phyloP scores from a whole-genome alignment of 768 basidiomycete species.

The Auriculariales sp. region DNA sequence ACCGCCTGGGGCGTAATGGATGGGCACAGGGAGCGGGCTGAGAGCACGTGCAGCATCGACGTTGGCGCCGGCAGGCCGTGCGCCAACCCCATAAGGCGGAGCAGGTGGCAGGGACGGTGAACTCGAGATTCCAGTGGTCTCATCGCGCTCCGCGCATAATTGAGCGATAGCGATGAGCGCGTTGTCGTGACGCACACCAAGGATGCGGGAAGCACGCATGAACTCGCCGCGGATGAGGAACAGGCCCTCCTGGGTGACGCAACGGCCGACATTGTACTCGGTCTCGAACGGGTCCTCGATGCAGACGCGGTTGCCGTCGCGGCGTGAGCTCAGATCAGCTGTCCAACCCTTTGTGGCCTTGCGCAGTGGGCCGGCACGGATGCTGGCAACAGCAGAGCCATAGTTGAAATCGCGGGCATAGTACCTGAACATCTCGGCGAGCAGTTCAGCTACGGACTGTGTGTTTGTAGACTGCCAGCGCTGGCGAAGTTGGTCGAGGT shows the following conservation, averaged over 20 bases:
- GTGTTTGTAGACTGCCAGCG: slow-evolving; percentile 91
- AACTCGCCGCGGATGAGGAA: slow-evolving; percentile 97
- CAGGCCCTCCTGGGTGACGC: slow-evolving; percentile 90
- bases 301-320: slow-evolving; percentile 89
- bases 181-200: slow-evolving; percentile 65
- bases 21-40: background rate
- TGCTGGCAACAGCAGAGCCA: slow-evolving; percentile 81
- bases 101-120: background rate
- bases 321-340: slow-evolving; percentile 57
- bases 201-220: slow-evolving; percentile 84
- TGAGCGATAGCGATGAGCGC: slow-evolving; percentile 73
- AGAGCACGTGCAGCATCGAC: background rate
- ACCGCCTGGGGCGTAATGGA: background rate
- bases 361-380: slow-evolving; percentile 74
- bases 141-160: slow-evolving; percentile 81
- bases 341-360: slow-evolving; percentile 94
- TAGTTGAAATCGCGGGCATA: slow-evolving; percentile 89
- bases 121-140: slow-evolving; percentile 8
- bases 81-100: background rate
- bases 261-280: slow-evolving; percentile 93
- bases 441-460: slow-evolving; percentile 87
- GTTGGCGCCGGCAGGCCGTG: background rate
- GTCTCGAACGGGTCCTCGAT: slow-evolving; percentile 98
- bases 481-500: slow-evolving; percentile 80
- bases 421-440: slow-evolving; percentile 97